Conservation (phyloP, 345 rosid genomes). For the Populus euphratica region DNA sequence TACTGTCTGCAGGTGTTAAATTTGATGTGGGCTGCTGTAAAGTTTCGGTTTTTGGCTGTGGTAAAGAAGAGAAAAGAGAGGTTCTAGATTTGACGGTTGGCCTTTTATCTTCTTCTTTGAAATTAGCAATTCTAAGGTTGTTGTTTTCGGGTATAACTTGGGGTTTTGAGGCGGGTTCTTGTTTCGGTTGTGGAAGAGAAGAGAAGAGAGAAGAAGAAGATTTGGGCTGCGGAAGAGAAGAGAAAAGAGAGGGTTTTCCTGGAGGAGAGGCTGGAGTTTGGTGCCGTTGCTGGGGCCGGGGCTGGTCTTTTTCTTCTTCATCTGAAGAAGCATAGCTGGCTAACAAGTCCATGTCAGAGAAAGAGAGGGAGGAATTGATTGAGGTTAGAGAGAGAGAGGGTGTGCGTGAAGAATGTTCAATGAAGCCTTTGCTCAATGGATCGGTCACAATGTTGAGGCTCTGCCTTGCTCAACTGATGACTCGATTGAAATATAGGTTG, state of each 20-base stretch:
- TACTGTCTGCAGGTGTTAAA: constrained; percentile 5
- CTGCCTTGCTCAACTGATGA: background rate
- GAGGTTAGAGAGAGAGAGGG: background rate
- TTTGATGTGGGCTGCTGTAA: constrained; percentile 3
- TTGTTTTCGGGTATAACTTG: background rate
- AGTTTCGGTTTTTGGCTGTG: constrained; percentile 42
- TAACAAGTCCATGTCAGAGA: constrained; percentile 49
- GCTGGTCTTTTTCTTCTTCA: constrained; percentile 54
- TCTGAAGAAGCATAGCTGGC: constrained; percentile 85
- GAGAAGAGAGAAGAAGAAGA: constrained; percentile 41
- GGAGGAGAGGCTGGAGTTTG: constrained; percentile 18
- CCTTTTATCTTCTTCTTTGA: background rate
- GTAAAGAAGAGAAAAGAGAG: constrained; percentile 46
- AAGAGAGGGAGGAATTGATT: too few relatives aligned
- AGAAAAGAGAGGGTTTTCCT: background rate
- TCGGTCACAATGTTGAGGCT: too few relatives aligned
- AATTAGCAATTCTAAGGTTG: background rate
- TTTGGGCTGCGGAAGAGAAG: constrained; percentile 19
- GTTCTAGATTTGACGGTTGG: background rate
- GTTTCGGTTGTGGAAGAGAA: constrained; percentile 48
- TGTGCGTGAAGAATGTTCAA: too few relatives aligned
- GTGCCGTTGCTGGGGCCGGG: constrained; percentile 1
- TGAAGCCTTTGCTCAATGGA: too few relatives aligned
- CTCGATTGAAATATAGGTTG: background rate
- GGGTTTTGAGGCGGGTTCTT: constrained; percentile 18